These are phyloP conservation scores for Eimeria mitis DNA, from an alignment of 169 alveolate species.

Conservation along the genomic window DNA sequence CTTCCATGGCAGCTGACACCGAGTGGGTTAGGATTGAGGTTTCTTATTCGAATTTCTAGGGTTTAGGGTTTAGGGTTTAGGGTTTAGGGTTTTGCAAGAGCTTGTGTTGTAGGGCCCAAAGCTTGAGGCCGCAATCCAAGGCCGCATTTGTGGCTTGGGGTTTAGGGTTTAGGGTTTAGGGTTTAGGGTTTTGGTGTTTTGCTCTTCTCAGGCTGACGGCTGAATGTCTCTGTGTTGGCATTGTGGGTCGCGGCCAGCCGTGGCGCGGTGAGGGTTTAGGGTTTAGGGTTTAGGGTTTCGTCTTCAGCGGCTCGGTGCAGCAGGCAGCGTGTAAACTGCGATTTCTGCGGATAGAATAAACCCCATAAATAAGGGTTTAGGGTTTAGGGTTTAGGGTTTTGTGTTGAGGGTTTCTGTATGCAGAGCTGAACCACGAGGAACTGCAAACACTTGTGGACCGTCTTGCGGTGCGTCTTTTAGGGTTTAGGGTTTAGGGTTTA, in stretches of 20 bases:
- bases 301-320: neutral
- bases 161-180: neutral
- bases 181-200: neutral
- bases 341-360: neutral
- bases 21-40: slow-evolving; percentile 54
- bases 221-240: slow-evolving; percentile 75
- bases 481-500: slow-evolving; percentile 1
- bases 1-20: slow-evolving; percentile 81
- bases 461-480: slow-evolving; percentile 34
- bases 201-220: slow-evolving; percentile 78
- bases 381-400: slow-evolving; percentile 34
- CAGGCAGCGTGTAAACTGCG: neutral
- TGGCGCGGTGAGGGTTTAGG: slow-evolving; percentile 81
- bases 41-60: neutral
- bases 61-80: slow-evolving; percentile 58
- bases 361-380: neutral
- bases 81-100: neutral
- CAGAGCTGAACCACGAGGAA: slow-evolving; percentile 68
- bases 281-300: slow-evolving; percentile 14
- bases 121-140: neutral
- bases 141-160: neutral
- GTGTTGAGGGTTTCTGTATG: neutral
- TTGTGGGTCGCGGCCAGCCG: slow-evolving; percentile 83
- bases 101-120: neutral
- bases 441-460: slow-evolving; percentile 65